These are phyloP conservation scores for Apostasia ramifera DNA, from an alignment of 106 monocot species.

Conservation along the genomic window DNA sequence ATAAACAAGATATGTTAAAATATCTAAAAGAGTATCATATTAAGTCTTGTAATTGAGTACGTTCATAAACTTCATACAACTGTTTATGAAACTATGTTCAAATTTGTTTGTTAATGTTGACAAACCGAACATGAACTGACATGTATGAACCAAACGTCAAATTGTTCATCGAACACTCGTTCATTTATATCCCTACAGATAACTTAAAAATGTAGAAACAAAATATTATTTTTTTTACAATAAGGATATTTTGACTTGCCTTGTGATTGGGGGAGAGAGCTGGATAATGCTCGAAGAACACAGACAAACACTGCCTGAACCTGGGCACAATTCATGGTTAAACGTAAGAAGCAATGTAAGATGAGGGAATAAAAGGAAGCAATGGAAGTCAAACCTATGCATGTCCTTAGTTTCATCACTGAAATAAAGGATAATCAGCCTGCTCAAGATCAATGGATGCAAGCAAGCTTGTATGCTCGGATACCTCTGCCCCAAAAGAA, in stretches of 20 bases:
- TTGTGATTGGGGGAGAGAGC: conserved; percentile 60
- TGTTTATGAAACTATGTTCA: too few relatives aligned
- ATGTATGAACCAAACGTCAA: not conserved
- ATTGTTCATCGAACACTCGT: not conserved
- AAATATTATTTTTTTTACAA: too few relatives aligned
- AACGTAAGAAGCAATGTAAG: not conserved
- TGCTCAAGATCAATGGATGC: conserved; percentile 48
- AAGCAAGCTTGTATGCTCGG: conserved; percentile 44
- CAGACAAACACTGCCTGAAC: conserved; percentile 88
- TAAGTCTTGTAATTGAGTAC: not conserved
- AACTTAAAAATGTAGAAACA: not conserved
- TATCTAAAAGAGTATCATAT: too few relatives aligned
- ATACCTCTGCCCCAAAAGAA: conserved; percentile 65
- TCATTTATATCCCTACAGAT: not conserved
- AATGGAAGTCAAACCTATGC: conserved; percentile 33
- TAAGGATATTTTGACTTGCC: conserved; percentile 28
- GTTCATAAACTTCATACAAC: too few relatives aligned
- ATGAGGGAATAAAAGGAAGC: not conserved
- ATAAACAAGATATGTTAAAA: too few relatives aligned
- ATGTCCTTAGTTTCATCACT: conserved; percentile 49
- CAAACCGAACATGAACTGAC: too few relatives aligned
- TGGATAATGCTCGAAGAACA: conserved; percentile 93
- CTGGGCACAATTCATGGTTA: conserved; percentile 17
- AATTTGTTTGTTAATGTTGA: too few relatives aligned
- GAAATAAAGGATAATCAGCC: conserved; percentile 68